Evolutionary conservation across 2,329 filamentous ascomycete species (phyloP).

Genomic region (Stagonosporopsis vannaccii): DNA sequence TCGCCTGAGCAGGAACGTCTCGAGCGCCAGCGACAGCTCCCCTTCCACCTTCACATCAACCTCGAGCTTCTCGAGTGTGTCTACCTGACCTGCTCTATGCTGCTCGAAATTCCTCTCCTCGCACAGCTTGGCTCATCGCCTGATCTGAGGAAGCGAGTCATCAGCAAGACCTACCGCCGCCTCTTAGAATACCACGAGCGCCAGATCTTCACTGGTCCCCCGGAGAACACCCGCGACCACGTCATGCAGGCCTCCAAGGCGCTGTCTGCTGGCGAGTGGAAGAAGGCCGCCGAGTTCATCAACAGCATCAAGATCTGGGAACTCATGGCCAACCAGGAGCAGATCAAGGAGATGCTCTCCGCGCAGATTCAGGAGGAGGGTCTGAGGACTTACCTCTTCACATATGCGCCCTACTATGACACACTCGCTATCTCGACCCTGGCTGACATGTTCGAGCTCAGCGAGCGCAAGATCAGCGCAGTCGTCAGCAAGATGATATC

Average conservation of each 20-base stretch:
- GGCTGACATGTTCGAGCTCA: slow-evolving; percentile 93
- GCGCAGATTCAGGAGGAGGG: slow-evolving; percentile 99
- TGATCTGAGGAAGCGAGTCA: slow-evolving; percentile 95
- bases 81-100: slow-evolving; percentile 98
- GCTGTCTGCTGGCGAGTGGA: slow-evolving; percentile 96
- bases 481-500: slow-evolving; percentile 99
- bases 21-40: slow-evolving; percentile 95
- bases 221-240: slow-evolving; percentile 98
- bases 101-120: slow-evolving; percentile 95
- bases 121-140: slow-evolving; percentile 96
- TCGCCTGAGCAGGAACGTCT: slow-evolving; percentile 97
- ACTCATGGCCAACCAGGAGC: slow-evolving; percentile 87
- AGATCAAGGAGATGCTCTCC: slow-evolving; percentile 96
- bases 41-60: slow-evolving; percentile 99
- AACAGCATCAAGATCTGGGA: slow-evolving; percentile 99
- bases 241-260: slow-evolving; percentile 99
- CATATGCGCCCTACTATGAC: slow-evolving; percentile 98
- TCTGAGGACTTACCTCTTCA: slow-evolving; percentile 97
- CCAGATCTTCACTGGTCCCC: slow-evolving; percentile 97
- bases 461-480: slow-evolving; percentile 88
- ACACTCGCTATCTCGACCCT: slow-evolving; percentile 87
- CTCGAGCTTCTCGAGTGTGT: slow-evolving; percentile 97
- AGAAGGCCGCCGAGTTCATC: slow-evolving; percentile 92
- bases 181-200: slow-evolving; percentile 99
- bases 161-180: slow-evolving; percentile 98